These are phyloP conservation scores for Xerocomus spinulosus DNA, from an alignment of 768 basidiomycete species.

Conservation along the genomic window DNA sequence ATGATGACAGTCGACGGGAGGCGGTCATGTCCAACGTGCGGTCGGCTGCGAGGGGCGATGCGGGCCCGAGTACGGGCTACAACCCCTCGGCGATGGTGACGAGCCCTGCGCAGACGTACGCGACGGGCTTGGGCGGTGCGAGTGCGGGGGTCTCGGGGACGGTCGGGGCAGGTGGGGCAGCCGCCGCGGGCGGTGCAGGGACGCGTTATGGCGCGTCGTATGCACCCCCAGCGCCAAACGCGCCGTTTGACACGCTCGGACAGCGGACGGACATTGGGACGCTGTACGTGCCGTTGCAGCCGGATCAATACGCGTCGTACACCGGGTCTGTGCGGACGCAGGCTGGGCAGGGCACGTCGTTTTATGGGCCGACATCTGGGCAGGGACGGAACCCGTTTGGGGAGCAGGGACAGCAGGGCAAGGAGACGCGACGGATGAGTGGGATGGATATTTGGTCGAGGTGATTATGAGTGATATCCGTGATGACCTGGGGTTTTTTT, in stretches of 20 bases:
- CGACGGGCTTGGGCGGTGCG: constrained; percentile 28
- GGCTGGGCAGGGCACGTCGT: constrained; percentile 40
- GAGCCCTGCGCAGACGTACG: constrained; percentile 72
- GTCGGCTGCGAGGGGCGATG: constrained; percentile 52
- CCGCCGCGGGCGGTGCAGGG: constrained; percentile 10
- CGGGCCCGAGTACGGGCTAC: constrained; percentile 39
- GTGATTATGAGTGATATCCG: constrained; percentile 43
- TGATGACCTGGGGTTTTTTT: neutral
- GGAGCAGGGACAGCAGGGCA: constrained; percentile 24
- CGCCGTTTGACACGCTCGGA: constrained; percentile 58
- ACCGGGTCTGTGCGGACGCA: constrained; percentile 11
- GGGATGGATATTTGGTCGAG: constrained; percentile 75
- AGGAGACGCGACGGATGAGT: constrained; percentile 57
- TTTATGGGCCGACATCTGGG: constrained; percentile 64
- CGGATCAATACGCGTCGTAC: constrained; percentile 71
- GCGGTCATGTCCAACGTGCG: constrained; percentile 81
- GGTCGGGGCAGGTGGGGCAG: neutral
- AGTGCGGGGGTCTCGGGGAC: neutral
- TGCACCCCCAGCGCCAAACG: constrained; percentile 37
- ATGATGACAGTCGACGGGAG: constrained; percentile 68
- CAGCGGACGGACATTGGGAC: constrained; percentile 61
- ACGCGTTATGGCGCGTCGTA: constrained; percentile 59
- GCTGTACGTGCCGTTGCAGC: constrained; percentile 79
- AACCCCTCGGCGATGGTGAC: constrained; percentile 52
- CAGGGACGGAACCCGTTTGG: constrained; percentile 31